Base-by-base conservation (phyloP, 108 stramenopile genomes). In the Cyclotella atomus region DNA sequence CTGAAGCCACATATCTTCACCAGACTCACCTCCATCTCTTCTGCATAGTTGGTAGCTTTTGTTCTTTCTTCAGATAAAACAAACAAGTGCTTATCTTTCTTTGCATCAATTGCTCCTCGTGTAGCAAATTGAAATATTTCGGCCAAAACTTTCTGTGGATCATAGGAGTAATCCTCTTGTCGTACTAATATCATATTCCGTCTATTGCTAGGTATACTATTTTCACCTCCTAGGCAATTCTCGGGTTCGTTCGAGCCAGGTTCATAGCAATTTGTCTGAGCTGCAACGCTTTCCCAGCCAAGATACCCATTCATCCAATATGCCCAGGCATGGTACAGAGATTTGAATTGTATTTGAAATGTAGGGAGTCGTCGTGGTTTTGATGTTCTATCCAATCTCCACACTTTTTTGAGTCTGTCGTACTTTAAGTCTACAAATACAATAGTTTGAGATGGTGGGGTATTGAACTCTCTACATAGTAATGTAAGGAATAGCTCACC, bases 41-140 rank as follows among this genome's bases (percentile, higher is more conserved):
- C 28, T 30, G 35, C 16, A 35, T 62, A 21, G 2, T 72, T 49
- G 3, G 15, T 41, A 28, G 50, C 14, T 4, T 72, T 44, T 20
- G 61, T 21, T 3, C 23, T 32, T 62, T 1, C 2, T 20, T 62
- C 60, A 2, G 24, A 62, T 19, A 43, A 4, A 36, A 50, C 21
- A 36, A 72, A 72, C 14, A 59, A 44, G 33, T 72, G 21, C 27
- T 50, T 38, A 27, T 62, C 60, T 34, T 36, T 16, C 29, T 62
- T 27, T 15, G 60, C 30, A 54, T 72, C 49, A 20, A 72, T 72
- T n/a, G 20, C 27, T 23, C 71, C 71, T 34, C 71, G 29, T 2
- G 71, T 62, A 12, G 71, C 71, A 63, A 72, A 72, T 8, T 56
- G 3, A 54, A 72, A 72, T 21, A 72, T 72, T 36, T 63, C 38